Evolutionary conservation across 768 basidiomycete species (phyloP), one percentile per base, ranked within the genome.

Genomic region (Agrocybe pediades): DNA sequence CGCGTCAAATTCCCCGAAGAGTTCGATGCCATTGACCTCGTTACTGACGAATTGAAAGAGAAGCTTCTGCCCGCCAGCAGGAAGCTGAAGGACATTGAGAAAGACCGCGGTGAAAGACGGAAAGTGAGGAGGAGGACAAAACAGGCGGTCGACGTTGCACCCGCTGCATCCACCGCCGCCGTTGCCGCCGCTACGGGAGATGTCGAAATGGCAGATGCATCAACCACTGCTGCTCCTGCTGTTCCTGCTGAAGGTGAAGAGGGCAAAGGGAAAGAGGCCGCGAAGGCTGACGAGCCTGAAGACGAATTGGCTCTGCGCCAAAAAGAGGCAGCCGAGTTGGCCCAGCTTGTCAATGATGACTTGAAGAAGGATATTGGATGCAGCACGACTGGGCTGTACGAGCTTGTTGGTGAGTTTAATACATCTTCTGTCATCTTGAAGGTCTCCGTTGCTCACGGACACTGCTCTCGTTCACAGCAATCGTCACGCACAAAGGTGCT

Each of bases 401-500:
- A 98, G 46, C 83, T 99, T 27, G 86, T 90, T 54, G 94, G 94
- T 91, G 57, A 64, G 90, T 80, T 3, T 2, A 26, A n/a, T 24
- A 16, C 9, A 11, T 43, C 54, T 30, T 30, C 20, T 49, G 46
- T 11, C 41, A 19, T 19, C 40, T 7, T 26, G 17, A 17, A n/a
- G 39, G 3, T 25, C 47, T 52, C 41, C 39, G 9, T 41, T 36
- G 16, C n/a, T 11, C 40, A 19, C 20, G 29, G 29, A 19, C 6
- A 21, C 45, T n/a, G 30, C 54, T 64, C 47, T 52, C 48, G 19
- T 50, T 24, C 17, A 17, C 64, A 93, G 94, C 88, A 7, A 90
- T 99, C 65, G 86, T 99, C 11, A 96, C 95, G 19, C 97, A 98
- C 80, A 99, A 99, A 70, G 97, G 97, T 9, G 84, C 95, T 0